phyloP scores from a whole-genome alignment of 129 eudicot genomes.

The Flaveria robusta region DNA sequence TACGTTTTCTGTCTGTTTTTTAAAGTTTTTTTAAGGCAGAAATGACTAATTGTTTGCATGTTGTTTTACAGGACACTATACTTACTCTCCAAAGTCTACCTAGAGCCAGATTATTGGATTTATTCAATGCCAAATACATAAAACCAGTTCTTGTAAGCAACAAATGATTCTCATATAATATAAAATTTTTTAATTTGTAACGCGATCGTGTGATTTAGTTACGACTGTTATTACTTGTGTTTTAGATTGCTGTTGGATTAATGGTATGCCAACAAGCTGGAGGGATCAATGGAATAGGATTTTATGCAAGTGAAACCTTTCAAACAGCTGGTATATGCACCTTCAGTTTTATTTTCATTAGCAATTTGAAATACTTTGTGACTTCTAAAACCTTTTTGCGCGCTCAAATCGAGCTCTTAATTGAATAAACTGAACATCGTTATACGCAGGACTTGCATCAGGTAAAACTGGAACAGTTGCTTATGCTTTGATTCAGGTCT shows the following conservation, averaged over 20 bases:
- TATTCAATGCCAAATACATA: conserved; percentile 58
- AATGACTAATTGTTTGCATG: not conserved
- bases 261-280: conserved; percentile 86
- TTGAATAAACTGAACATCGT: not conserved
- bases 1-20: not conserved
- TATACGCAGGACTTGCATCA: conserved; percentile 58
- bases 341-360: not conserved
- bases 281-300: conserved; percentile 87
- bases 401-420: not conserved
- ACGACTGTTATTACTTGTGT: conserved; percentile 1
- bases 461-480: conserved; percentile 67
- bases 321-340: conserved; percentile 61
- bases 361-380: no score
- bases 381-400: no score
- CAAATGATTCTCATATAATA: not conserved
- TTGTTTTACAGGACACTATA: conserved; percentile 49
- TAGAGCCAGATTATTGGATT: conserved; percentile 53
- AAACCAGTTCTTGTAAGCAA: conserved; percentile 72
- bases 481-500: conserved; percentile 76
- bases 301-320: conserved; percentile 74
- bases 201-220: not conserved
- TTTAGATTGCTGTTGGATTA: conserved; percentile 86
- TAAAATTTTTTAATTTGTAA: not conserved
- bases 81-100: conserved; percentile 57
- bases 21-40: not conserved